Percentiles rank a stretch among this genome's conserved stretches.
phyloP scores from a whole-genome alignment of 192 early-diverging fungal species.

The Linnemannia elongata region DNA sequence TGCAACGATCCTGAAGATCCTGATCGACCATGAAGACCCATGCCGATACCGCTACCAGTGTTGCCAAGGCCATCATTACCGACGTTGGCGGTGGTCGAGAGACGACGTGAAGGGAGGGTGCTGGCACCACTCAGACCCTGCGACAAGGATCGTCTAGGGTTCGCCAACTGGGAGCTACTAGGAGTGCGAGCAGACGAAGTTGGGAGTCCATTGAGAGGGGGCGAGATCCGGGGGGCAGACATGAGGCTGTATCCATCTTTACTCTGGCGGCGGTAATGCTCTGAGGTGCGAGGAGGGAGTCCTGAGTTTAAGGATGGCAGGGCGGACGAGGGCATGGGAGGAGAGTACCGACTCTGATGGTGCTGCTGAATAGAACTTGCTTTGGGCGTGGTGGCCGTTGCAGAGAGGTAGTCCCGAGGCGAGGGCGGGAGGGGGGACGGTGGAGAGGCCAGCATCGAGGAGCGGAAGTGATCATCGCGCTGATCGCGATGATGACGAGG shows the following conservation, averaged over 20 bases:
- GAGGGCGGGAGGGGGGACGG: not conserved
- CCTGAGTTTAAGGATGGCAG: not conserved
- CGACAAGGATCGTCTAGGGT: conserved; percentile 22
- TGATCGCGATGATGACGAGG: not conserved
- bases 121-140: conserved; percentile 5
- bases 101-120: conserved; percentile 12
- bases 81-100: conserved; percentile 10
- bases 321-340: not conserved
- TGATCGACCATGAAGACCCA: conserved; percentile 23
- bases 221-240: conserved; percentile 33
- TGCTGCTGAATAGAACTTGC: not conserved
- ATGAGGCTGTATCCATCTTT: conserved; percentile 32
- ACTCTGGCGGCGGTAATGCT: conserved; percentile 34
- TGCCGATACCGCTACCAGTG: not conserved
- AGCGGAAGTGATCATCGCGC: not conserved
- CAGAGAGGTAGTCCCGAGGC: conserved; percentile 23
- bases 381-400: not conserved
- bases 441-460: not conserved
- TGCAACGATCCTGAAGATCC: conserved; percentile 19
- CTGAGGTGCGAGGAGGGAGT: not conserved
- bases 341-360: conserved; percentile 10
- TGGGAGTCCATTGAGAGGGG: conserved; percentile 6
- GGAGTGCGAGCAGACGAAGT: not conserved
- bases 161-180: not conserved
- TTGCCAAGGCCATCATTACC: not conserved